A percentile compares a stretch with the other conserved stretches of the same genome.
Evolutionary conservation across 352 stramenopile species (phyloP).

Genomic region (Phytopythium montanum): DNA sequence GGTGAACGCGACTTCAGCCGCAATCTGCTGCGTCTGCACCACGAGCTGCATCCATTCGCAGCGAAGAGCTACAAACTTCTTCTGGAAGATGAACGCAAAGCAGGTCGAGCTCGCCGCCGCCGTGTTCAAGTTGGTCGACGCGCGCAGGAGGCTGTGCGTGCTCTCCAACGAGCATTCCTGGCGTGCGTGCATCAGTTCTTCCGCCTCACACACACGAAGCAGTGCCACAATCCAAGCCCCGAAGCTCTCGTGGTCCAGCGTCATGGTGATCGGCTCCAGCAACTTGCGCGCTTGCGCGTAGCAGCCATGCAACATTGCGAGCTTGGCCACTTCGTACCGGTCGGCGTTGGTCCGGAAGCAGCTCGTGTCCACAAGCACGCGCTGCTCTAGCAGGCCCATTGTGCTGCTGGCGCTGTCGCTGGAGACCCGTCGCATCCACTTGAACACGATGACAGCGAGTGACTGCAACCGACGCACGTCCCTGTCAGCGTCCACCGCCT

Average conservation of each 20-base stretch:
- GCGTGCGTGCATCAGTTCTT: slow-evolving; percentile 20
- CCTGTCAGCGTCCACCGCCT: background rate
- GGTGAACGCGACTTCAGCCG: slow-evolving; percentile 35
- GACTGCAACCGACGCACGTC: slow-evolving; percentile 23
- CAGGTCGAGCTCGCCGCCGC: slow-evolving; percentile 30
- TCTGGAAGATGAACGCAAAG: slow-evolving; percentile 36
- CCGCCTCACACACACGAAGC: slow-evolving; percentile 25
- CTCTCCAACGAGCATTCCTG: slow-evolving; percentile 22
- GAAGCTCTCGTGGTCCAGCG: slow-evolving; percentile 37
- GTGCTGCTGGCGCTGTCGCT: slow-evolving; percentile 5
- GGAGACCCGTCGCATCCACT: slow-evolving; percentile 15
- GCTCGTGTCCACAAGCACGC: slow-evolving; percentile 9
- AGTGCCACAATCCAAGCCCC: slow-evolving; percentile 43
- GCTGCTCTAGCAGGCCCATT: slow-evolving; percentile 12
- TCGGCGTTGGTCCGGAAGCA: slow-evolving; percentile 21
- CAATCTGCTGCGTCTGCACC: slow-evolving; percentile 39
- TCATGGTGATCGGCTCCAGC: slow-evolving; percentile 18
- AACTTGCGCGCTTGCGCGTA: slow-evolving; percentile 24
- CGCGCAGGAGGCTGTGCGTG: slow-evolving; percentile 20
- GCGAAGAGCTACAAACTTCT: slow-evolving; percentile 31
- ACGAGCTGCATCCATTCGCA: slow-evolving; percentile 38
- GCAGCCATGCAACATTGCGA: slow-evolving; percentile 33
- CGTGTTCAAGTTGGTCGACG: slow-evolving; percentile 28
- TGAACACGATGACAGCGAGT: slow-evolving; percentile 25
- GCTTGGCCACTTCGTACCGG: slow-evolving; percentile 42